phyloP scores from a whole-genome alignment of 2,329 filamentous ascomycete species.

The Aureobasidium sp. region DNA sequence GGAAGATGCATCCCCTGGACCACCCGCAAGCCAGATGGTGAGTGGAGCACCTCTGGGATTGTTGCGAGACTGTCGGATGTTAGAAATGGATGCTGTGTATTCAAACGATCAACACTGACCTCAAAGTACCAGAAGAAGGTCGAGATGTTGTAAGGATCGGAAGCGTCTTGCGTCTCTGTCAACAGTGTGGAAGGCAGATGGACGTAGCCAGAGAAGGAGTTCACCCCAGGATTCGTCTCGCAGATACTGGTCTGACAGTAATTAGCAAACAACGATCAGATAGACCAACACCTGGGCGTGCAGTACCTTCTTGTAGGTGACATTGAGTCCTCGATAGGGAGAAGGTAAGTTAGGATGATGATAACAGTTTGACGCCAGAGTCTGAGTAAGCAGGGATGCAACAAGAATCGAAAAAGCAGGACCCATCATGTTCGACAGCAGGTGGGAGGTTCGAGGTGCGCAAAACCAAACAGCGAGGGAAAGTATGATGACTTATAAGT shows the following conservation, averaged over 20 bases:
- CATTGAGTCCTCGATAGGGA: background rate
- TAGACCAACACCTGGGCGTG: background rate
- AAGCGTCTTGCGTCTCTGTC: slow-evolving; percentile 26
- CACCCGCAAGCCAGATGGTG: slow-evolving; percentile 59
- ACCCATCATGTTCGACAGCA: background rate
- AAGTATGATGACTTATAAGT: background rate
- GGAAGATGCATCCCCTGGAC: slow-evolving; percentile 57
- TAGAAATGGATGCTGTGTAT: fast-evolving
- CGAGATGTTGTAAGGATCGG: slow-evolving; percentile 34
- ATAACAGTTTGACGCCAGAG: background rate
- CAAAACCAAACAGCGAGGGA: background rate
- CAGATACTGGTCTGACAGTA: slow-evolving; percentile 27
- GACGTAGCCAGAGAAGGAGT: slow-evolving; percentile 34
- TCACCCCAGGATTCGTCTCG: slow-evolving; percentile 44
- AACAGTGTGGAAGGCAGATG: slow-evolving; percentile 19
- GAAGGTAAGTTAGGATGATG: background rate
- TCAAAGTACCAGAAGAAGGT: slow-evolving; percentile 52
- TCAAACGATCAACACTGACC: slow-evolving; percentile 13
- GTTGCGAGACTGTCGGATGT: slow-evolving; percentile 32
- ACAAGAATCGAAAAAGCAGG: background rate
- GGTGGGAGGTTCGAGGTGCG: no score
- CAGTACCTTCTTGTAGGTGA: background rate
- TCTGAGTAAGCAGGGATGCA: background rate
- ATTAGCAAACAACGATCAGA: background rate
- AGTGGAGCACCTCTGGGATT: slow-evolving; percentile 42